Base-by-base conservation (phyloP, 495 filamentous ascomycete genomes). In the Tuber microsphaerosporum region DNA sequence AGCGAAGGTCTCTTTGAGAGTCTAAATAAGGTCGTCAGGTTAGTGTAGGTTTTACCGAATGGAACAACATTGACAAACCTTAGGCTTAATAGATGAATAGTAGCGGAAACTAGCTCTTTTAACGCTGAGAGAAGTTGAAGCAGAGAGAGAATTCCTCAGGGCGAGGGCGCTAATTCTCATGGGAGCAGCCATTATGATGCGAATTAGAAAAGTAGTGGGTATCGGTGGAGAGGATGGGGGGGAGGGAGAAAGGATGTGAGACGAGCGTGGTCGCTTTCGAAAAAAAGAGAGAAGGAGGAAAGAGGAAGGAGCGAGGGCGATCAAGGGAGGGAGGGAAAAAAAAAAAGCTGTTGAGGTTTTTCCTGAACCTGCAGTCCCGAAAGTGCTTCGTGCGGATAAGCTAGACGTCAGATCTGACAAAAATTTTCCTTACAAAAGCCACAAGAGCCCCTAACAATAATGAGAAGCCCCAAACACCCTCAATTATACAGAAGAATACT, bases 1-100 rank as follows among this genome's bases (percentile, higher is more conserved):
- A 83, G 94, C 94, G 85, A 99, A 99, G 84, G 93, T 94, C 82
- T 99, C 95, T 88, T 99, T 99, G 84, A 99, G 87, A 77, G 94
- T 93, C 96, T 99, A 82, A 73, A 72, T 44, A 79, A 81, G 51
- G 31, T 43, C 65, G 4, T 31, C 1, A 7, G 72, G 31, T 75
- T 71, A 77, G 75, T 69, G 39, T 14, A 56, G 75, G 43, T 37
- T 71, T 22, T 34, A 69, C 45, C n/a, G 22, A 71, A 22, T n/a
- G 26, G 26, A 65, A 34, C 37, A n/a, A 43, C 17, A 12, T 34
- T 37, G 70, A 76, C 86, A 74, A 86, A 94, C 94, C 90, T 94
- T 91, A 75, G 91, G 87, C 88, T 97, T 97, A 65, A 85, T 88
- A 79, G 93, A 89, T 73, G 94, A 96, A 86, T 97, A 97, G 89